phyloP scores from a whole-genome alignment of 106 monocot species.

The Phalaenopsis aphrodite region DNA sequence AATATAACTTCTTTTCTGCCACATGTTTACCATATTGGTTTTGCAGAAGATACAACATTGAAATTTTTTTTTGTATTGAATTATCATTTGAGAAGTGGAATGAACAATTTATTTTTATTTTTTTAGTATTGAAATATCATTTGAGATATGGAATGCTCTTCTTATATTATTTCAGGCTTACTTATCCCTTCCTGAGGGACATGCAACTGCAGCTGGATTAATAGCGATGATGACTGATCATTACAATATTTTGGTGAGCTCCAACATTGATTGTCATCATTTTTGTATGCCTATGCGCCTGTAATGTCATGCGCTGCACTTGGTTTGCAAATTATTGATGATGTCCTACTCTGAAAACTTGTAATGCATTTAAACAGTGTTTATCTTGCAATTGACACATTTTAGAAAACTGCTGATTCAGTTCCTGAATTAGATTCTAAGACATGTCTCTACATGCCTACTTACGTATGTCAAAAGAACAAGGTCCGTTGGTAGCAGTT shows the following conservation, averaged over 20 bases:
- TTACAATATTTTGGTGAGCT: slow-evolving; percentile 79
- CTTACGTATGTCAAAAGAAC: neutral
- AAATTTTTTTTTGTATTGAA: neutral
- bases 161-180: slow-evolving; percentile 57
- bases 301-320: neutral
- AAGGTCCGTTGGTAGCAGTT: neutral
- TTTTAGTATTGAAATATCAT: neutral
- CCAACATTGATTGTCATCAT: neutral
- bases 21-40: neutral
- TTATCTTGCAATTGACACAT: neutral
- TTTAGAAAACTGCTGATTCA: neutral
- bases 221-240: slow-evolving; percentile 99
- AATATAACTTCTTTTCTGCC: neutral
- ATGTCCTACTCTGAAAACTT: neutral
- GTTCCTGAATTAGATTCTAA: neutral
- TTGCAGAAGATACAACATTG: neutral
- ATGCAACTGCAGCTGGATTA: slow-evolving; percentile 74
- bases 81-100: neutral
- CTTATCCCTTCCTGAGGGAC: slow-evolving; percentile 89
- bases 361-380: neutral
- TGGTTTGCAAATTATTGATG: neutral
- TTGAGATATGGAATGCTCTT: neutral
- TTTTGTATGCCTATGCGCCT: neutral
- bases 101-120: neutral
- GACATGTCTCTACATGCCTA: neutral